Evolutionary conservation across 2,329 filamentous ascomycete genomes (phyloP).

Genomic region (Verticillium dahliae): DNA sequence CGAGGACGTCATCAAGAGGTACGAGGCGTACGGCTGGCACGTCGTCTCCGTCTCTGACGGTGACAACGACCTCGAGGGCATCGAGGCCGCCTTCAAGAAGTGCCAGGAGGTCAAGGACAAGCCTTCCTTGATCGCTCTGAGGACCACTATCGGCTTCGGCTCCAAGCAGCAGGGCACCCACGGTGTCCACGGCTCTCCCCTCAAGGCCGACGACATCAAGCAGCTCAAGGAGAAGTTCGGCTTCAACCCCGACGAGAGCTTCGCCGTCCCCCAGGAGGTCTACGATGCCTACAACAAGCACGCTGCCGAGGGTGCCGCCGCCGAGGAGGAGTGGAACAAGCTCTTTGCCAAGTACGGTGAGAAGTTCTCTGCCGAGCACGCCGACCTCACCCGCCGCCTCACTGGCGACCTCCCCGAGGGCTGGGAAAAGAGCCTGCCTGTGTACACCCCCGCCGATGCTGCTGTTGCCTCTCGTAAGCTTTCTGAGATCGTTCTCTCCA

Average conservation of each 20-base stretch:
- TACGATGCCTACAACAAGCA: conserved; percentile 88
- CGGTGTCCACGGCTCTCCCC: conserved; percentile 90
- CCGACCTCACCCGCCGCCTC: conserved; percentile 75
- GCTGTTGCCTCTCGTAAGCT: conserved; percentile 93
- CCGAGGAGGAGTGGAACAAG: conserved; percentile 92
- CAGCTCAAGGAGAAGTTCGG: conserved; percentile 92
- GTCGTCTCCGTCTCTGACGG: conserved; percentile 77
- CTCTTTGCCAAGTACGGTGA: conserved; percentile 80
- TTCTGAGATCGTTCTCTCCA: conserved; percentile 86
- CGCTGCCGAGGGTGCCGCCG: conserved; percentile 76
- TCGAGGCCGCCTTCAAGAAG: conserved; percentile 82
- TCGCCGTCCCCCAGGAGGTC: conserved; percentile 89
- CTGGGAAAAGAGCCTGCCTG: conserved; percentile 90
- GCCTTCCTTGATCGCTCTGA: conserved; percentile 93
- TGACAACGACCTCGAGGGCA: conserved; percentile 78
- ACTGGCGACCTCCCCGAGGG: conserved; percentile 82
- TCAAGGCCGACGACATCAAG: conserved; percentile 92
- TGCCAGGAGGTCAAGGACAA: conserved; percentile 88
- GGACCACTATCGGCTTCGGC: conserved; percentile 94
- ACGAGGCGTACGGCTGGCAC: conserved; percentile 98
- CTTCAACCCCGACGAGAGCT: conserved; percentile 90
- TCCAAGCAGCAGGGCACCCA: conserved; percentile 89
- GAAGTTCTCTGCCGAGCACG: conserved; percentile 71
- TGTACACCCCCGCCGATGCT: conserved; percentile 78
- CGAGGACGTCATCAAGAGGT: conserved; percentile 90